Base-by-base conservation (phyloP, 2,329 filamentous ascomycete species). In the Pseudogymnoascus sp. region DNA sequence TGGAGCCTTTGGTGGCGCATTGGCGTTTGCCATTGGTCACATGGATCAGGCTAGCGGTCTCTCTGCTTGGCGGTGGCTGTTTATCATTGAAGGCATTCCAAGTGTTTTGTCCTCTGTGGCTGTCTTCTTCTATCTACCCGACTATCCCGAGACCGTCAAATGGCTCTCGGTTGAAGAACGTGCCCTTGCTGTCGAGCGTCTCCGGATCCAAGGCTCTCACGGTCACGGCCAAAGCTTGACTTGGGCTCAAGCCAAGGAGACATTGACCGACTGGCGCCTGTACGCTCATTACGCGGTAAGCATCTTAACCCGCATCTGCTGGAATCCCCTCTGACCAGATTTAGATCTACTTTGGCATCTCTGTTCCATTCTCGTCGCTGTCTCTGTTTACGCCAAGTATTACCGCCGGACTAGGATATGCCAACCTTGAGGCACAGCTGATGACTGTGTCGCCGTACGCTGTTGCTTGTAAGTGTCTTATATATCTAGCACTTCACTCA, bases 361-460 rank as follows among this genome's bases (percentile, higher is more conserved):
- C 47, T 16, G 47, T 53, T 24, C 47, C 47, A 31, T 53, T 53
- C 24, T 53, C 47, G 47, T 53, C 47, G 14, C 24, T 53, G 7
- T 53, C 47, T 16, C 24, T 53, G 47, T 53, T 53, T 31, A 80
- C 87, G 0, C 87, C 87, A 0, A 85, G 82, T 2, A 88, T 90
- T 63, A 83, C 88, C 62, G 79, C 79, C 4, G 84, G 84, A 0
- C 71, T 83, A 1, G 80, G 80, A 1, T 82, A 80, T 67, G 71
- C 80, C n/a, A 79, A 82, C 61, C 76, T 86, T n/a, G 72, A 76
- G 56, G 84, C 85, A 4, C 86, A 89, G 72, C 73, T 89, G 19
- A 85, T 88, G 79, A 87, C 85, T 0, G 84, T 88, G 0, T 85
- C 86, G 1, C 85, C 86, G 0, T 88, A 85, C 71, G 85, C 82